These are phyloP conservation scores for Aciculosporium take DNA, from an alignment of 2,329 filamentous ascomycete species.

Conservation along the genomic window DNA sequence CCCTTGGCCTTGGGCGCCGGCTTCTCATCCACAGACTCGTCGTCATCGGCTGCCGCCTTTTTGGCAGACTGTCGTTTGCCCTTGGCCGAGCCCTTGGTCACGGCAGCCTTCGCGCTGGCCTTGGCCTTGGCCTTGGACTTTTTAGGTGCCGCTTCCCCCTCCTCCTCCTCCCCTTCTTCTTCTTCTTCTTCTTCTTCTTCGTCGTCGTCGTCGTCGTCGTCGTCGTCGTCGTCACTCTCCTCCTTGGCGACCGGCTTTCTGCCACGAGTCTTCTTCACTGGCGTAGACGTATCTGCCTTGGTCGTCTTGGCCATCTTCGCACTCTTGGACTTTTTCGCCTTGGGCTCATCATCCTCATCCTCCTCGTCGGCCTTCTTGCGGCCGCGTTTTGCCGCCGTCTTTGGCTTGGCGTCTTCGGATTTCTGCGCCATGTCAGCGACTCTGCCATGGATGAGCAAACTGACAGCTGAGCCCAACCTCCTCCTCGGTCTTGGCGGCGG, in stretches of 20 bases:
- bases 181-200: slow-evolving; percentile 8
- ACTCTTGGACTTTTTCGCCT: slow-evolving; percentile 23
- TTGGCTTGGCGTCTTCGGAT: slow-evolving; percentile 11
- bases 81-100: slow-evolving; percentile 2
- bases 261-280: background rate
- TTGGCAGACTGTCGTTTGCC: slow-evolving; percentile 1
- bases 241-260: slow-evolving; percentile 5
- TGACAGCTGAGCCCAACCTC: slow-evolving; percentile 7
- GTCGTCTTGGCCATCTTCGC: slow-evolving; percentile 12
- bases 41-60: slow-evolving; percentile 2
- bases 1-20: slow-evolving; percentile 16
- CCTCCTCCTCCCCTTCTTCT: slow-evolving; percentile 4
- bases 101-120: slow-evolving; percentile 1
- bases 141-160: slow-evolving; percentile 9
- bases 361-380: slow-evolving; percentile 21
- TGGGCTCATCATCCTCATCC: slow-evolving; percentile 20
- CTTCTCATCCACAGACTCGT: slow-evolving; percentile 6
- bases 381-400: slow-evolving; percentile 21
- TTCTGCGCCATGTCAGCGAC: slow-evolving; percentile 4
- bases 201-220: slow-evolving; percentile 5
- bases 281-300: slow-evolving; percentile 11
- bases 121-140: slow-evolving; percentile 6
- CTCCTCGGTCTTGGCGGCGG: slow-evolving; percentile 14
- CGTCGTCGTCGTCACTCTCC: slow-evolving; percentile 8
- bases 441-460: background rate